Evolutionary conservation across 1,139 yeast species (phyloP), one percentile per base, ranked within the genome.

Genomic region (Debaryomyces psychrophilus): DNA sequence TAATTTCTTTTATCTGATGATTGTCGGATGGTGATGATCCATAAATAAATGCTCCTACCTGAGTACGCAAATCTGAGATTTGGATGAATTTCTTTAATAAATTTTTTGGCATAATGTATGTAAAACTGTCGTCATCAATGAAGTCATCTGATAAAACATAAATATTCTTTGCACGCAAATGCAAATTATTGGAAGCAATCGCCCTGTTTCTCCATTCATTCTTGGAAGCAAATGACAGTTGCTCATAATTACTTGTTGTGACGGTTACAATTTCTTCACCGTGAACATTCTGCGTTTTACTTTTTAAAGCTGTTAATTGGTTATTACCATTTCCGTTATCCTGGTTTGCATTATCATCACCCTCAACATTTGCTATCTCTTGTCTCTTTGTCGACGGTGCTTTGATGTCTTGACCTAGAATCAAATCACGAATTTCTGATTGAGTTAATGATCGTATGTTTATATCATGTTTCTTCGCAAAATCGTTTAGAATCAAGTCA

Each of bases 211-310:
- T 79, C 99, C 99, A 93, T 61, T 92, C 97, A 34, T 90, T 85
- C 62, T 84, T 85, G 2, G 97, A 89, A 36, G 85, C 77, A 61
- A 93, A 93, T 2, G 85, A 70, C 69, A 83, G 86, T 56, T 90
- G 95, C 60, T 90, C 99, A 61, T 88, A 92, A 54, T 83, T 83
- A 17, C 95, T 83, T 0, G 99, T 90, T 0, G 98, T 90, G 17
- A 93, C 96, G 0, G 96, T 95, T 33, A 87, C 85, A 59, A 95
- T 92, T 58, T 92, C 95, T 61, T 93, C 99, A 31, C 99, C 99
- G 59, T 92, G 97, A 2, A 90, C 96, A 61, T 90, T 95, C 23
- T 86, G 84, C 0, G 96, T 88, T 46, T 85, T 85, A 0, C 96
- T 83, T 57, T 90, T 92, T 58, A 87, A 76, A 0, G 97, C 96